Percentiles rank a stretch among this genome's conserved stretches.
Conservation (phyloP, 768 basidiomycete genomes). For the Termitomyces sp. region DNA sequence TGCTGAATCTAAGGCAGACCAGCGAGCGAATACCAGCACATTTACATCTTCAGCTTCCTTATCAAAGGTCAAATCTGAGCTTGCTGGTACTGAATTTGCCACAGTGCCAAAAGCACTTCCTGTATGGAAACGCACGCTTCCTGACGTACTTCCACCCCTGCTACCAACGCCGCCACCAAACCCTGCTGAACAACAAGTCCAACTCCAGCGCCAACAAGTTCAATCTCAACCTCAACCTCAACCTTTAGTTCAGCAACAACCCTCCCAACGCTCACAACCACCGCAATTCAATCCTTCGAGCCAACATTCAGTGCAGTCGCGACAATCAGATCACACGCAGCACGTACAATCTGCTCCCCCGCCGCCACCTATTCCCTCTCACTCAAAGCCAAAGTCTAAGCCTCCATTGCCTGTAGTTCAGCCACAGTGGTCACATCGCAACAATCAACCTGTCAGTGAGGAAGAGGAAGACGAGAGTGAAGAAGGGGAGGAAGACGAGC, state of each 20-base stretch:
- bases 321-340: background rate
- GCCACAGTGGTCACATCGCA: background rate
- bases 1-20: background rate
- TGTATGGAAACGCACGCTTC: conserved; percentile 38
- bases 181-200: conserved; percentile 9
- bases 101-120: conserved; percentile 23
- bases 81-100: background rate
- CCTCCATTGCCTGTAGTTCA: background rate
- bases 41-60: conserved; percentile 3
- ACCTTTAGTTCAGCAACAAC: conserved; percentile 12
- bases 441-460: background rate
- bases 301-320: background rate
- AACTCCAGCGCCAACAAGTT: conserved; percentile 5
- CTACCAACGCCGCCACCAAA: conserved; percentile 21
- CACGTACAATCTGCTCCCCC: conserved; percentile 2
- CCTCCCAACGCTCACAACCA: background rate
- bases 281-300: background rate
- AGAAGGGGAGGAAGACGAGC: background rate
- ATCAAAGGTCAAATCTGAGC: conserved; percentile 10
- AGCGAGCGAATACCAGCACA: background rate
- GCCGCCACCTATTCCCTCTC: conserved; percentile 15
- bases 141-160: conserved; percentile 22
- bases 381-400: conserved; percentile 9
- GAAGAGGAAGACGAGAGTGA: conserved; percentile 1
- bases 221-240: conserved; percentile 6